Conservation (phyloP, 2,329 filamentous ascomycete genomes). For the Fusarium nanum region DNA sequence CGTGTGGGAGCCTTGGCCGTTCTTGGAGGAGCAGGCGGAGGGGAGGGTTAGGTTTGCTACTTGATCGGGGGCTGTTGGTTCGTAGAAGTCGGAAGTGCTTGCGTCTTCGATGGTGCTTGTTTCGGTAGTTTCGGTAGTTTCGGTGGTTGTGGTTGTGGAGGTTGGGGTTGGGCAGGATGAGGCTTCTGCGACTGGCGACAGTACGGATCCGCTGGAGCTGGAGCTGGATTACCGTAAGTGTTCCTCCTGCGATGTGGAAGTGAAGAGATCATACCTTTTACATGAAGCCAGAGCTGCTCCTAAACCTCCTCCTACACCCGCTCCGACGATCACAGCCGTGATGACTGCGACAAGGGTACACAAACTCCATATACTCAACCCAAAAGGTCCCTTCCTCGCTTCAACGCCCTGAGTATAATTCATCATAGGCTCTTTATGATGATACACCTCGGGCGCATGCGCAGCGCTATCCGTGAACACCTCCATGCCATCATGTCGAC, state of each 20-base stretch:
- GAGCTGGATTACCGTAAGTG: neutral
- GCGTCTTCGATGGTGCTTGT: neutral
- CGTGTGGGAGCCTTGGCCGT: neutral
- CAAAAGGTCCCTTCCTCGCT: neutral
- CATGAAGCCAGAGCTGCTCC: slow-evolving; percentile 21
- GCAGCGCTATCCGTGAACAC: slow-evolving; percentile 8
- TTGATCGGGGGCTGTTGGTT: neutral
- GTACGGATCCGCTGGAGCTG: neutral
- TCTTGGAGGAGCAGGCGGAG: neutral
- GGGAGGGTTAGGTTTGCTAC: slow-evolving; percentile 12
- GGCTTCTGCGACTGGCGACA: neutral
- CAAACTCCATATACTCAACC: neutral
- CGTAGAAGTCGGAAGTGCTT: neutral
- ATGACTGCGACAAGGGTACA: slow-evolving; percentile 4
- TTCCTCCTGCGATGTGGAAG: accelerated
- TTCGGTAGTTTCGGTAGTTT: neutral
- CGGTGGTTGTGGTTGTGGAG: neutral
- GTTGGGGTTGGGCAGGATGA: neutral
- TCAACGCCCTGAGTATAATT: neutral
- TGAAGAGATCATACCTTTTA: neutral
- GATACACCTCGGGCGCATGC: slow-evolving; percentile 10
- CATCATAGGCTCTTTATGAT: neutral
- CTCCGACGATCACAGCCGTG: slow-evolving; percentile 13
- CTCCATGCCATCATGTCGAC: slow-evolving; percentile 13
- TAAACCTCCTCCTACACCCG: slow-evolving; percentile 18